A percentile compares a stretch with the other conserved stretches of the same genome.
Conservation (phyloP, 768 basidiomycete genomes). For the Gloeopeniophorella convolvens region DNA sequence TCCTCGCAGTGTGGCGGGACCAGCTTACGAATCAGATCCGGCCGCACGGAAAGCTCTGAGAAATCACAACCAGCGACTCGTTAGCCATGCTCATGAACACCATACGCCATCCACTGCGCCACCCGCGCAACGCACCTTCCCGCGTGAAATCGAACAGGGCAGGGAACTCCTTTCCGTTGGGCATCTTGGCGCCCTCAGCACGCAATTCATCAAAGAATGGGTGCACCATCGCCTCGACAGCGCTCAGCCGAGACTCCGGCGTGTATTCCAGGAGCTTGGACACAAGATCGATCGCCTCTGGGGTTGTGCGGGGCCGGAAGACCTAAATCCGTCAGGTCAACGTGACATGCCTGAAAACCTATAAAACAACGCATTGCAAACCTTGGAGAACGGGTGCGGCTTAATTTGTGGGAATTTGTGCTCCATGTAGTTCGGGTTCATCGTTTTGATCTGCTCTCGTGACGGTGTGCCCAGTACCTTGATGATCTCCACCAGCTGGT, state of each 20-base stretch:
- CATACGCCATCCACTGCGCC: no score
- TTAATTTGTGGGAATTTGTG: constrained; percentile 99
- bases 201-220: constrained; percentile 97
- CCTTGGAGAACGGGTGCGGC: constrained; percentile 98
- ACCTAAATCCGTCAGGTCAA: constrained; percentile 47
- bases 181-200: constrained; percentile 87
- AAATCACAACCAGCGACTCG: neutral
- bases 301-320: constrained; percentile 94
- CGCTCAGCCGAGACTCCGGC: constrained; percentile 85
- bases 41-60: constrained; percentile 93
- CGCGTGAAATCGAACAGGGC: constrained; percentile 91
- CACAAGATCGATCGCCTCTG: constrained; percentile 94
- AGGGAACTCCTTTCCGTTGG: constrained; percentile 95
- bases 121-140: constrained; percentile 62
- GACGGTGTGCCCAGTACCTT: constrained; percentile 98
- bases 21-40: constrained; percentile 86
- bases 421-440: constrained; percentile 99
- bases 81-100: no score
- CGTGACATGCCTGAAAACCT: constrained; percentile 15
- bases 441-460: constrained; percentile 99
- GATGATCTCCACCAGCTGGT: constrained; percentile 99
- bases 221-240: constrained; percentile 88
- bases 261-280: constrained; percentile 96
- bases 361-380: constrained; percentile 25
- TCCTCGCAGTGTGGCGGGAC: constrained; percentile 88